Evolutionary conservation across 2,329 filamentous ascomycete genomes (phyloP), one percentile per base, ranked within the genome.

Genomic region (Ascochyta viciae-villosae): DNA sequence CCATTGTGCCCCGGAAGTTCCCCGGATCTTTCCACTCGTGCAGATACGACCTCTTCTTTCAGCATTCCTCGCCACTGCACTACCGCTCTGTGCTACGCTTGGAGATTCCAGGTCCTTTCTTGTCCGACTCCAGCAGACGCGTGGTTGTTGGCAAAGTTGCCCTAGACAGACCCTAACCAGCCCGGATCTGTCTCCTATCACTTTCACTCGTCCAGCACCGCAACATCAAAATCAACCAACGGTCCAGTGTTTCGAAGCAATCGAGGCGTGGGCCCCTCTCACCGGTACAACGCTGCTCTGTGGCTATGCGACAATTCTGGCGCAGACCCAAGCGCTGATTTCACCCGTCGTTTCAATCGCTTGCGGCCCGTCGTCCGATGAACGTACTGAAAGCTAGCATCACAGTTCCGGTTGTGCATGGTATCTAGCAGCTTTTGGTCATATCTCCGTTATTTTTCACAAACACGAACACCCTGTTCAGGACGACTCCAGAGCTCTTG

Each of bases 171-270:
- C 26, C n/a, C 16, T 43, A 38, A 9, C 13, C 9, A 33, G 33
- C 12, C 24, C 47, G 42, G 53, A 51, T 33, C 27, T 43, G n/a
- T 16, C 53, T 56, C 53, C 53, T 35, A 15, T 16, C 15, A n/a
- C 26, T 39, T 34, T 24, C 10, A 56, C 47, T 56, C 38, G 47
- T 43, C 42, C 24, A 47, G 9, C 24, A 19, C 34, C 38, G 29
- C 33, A 24, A 24, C 37, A 15, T 37, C 47, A 23, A 41, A 41
- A 22, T 4, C 19, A 24, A 34, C 6, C 40, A 41, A n/a, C 22
- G 48, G 29, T 46, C 24, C 38, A 43, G 31, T 51, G 47, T 56
- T 50, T 48, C 43, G 23, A 38, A 46, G 26, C 15, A 38, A 35
- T 19, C 24, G 37, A 16, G 27, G 40, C 29, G 34, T 22, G 37